Evolutionary conservation across 2,329 filamentous ascomycete genomes (phyloP), one percentile per base, ranked within the genome.

Genomic region (Cercospora zeina): DNA sequence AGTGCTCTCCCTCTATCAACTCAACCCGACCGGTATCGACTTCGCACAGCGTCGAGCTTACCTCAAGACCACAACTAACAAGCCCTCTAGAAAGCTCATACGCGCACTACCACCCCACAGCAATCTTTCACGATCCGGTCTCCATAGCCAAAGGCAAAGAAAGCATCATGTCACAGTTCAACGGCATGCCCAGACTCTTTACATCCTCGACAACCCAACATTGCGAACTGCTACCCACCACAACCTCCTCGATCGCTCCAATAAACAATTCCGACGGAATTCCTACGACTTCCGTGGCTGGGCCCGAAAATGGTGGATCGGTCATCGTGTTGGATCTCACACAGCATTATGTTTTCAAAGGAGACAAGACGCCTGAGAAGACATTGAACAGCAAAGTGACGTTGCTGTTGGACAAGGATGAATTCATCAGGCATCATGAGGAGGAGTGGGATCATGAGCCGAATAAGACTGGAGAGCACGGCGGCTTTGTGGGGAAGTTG

Each of bases 171-270:
- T 65, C 61, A 1, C 69, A 70, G 31, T 71, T 71, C 64, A 71
- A 70, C 42, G 68, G 69, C 54, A 71, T 71, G 69, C 68, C 68
- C 27, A 70, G 70, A 62, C 64, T 71, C 37, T 71, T 71, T 63
- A 61, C 63, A 13, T 39, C 63, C 11, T 68, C 65, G 30, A 61
- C 65, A 10, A 71, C 69, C 3, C 64, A 70, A 34, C 59, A 63
- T 33, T 65, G 62, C 58, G 62, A 63, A 39, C 31, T 67, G 1
- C 64, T 70, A n/a, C 60, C 65, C 2, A 8, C 60, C 67, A 4
- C 57, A 62, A 16, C 63, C 3, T 53, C 49, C n/a, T 31, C 49
- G 5, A 34, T 34, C 9, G 49, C 49, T 4, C 16, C 31, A 30
- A 53, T 33, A 1, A 34, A 53, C 27, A 53, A 53, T n/a, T 53